Evolutionary conservation across 2,329 filamentous ascomycete genomes (phyloP).

Genomic region (Apiospora arundinis): DNA sequence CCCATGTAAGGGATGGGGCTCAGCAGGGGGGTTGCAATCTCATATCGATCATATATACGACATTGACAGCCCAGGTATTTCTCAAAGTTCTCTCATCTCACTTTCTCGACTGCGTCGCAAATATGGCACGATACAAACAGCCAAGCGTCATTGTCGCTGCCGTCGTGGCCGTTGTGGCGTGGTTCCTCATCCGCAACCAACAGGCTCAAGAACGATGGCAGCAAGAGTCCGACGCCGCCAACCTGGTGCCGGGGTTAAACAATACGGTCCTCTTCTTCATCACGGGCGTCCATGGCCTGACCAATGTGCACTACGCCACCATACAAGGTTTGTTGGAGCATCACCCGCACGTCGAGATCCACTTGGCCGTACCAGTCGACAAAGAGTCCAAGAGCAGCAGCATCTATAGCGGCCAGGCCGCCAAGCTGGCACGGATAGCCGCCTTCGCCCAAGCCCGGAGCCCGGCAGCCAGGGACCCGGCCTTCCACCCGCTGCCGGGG

Average conservation of each 20-base stretch:
- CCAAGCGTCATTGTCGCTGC: not conserved
- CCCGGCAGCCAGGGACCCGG: not conserved
- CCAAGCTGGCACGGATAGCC: not conserved
- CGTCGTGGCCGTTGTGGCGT: not conserved
- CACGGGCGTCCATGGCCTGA: not conserved
- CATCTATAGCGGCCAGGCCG: not conserved
- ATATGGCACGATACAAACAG: not conserved
- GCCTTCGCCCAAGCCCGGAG: not conserved
- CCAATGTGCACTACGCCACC: not conserved
- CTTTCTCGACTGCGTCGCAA: not conserved
- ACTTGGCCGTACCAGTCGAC: not conserved
- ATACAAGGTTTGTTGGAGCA: not conserved
- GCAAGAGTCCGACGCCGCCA: not conserved
- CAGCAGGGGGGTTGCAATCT: too few relatives aligned
- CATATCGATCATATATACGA: too few relatives aligned
- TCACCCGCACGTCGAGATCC: not conserved
- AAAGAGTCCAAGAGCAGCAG: too few relatives aligned
- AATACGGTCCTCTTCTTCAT: not conserved
- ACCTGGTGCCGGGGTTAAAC: not conserved
- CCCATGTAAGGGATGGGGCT: too few relatives aligned
- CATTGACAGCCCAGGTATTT: too few relatives aligned
- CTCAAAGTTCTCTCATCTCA: too few relatives aligned
- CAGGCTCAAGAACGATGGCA: not conserved
- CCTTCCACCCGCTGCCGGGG: not conserved
- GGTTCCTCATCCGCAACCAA: not conserved